Base-by-base conservation (phyloP, 495 filamentous ascomycete genomes). In the Penicillium waksmanii region DNA sequence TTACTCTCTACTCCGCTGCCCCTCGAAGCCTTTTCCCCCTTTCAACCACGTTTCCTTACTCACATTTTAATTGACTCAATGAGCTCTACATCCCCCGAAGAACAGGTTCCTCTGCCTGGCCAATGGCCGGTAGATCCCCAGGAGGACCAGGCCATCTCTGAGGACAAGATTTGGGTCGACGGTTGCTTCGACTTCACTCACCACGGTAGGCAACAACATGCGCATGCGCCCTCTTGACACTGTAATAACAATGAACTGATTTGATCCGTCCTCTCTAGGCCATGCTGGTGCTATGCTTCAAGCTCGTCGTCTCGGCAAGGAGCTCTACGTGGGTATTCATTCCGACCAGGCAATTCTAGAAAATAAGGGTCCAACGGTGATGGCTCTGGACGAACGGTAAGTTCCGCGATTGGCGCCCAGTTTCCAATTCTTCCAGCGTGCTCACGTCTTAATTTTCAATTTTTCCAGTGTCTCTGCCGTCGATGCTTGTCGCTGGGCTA, bases 121-220 rank as follows among this genome's bases (percentile, higher is more conserved):
- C 65, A 87, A 59, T 89, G 87, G 87, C 87, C 87, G 19, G 84
- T 85, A 25, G 84, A 85, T 61, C 87, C 87, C 17, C 87, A 89
- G 65, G 80, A 86, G 35, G 85, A 87, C 68, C 56, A 82, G 38
- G 75, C 79, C 3, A 76, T 87, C 42, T 79, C 76, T 9, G 85
- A 96, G 35, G 85, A 88, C 57, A 86, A 91, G 35, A 90, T 98
- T 62, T 99, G 95, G 95, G 88, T 98, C 18, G 95, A 99, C 76
- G 95, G 95, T 53, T 99, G 95, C 77, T 99, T 96, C 76, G 95
- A 99, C 77, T 99, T 99, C 75, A 92, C 89, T 73, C 95, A 99
- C 73, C 95, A 99, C 67, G 95, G 91, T 93, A 73, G 77, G 36
- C 36, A 48, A 58, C 12, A 13, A 13, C 10, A 48, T 31, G 27